Base-by-base conservation (phyloP, 345 rosid species). In the Barbarea vulgaris region DNA sequence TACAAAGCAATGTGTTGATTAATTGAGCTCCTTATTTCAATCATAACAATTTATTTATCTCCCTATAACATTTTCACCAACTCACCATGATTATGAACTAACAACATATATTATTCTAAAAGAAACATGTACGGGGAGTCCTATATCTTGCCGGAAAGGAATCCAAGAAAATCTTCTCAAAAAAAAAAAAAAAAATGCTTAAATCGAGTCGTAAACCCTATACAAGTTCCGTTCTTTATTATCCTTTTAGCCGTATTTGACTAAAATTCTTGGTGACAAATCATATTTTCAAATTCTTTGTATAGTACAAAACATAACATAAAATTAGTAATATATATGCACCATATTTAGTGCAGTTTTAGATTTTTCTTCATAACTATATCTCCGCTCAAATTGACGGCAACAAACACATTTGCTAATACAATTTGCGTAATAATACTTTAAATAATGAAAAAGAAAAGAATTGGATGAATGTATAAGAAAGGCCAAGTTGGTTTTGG, bases 401-500 rank as follows among this genome's bases (percentile, higher is more conserved):
- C 47, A 41, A 41, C 17, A 13, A 41, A 41, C 1, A 41, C 46
- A 41, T 13, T 41, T 5, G 47, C 47, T 41, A 14, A 41, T 6
- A 44, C 9, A n/a, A 39, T 44, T 44, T 44, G 46, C 46, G 6
- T 34, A 39, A 4, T 15, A 44, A 42, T 42, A 44, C 4, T 46
- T 21, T 0, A n/a, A 46, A 14, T n/a, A 7, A 44, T 6, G 9
- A 44, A 17, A 46, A 15, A 42, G 2, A n/a, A 44, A 15, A 44
- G 9, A 42, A 42, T 6, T 42, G 53, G 25, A 24, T 53, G 37
- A 37, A 12, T 39, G 60, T 36, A 12, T 11, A 28, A 15, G 12
- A 10, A 9, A 55, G 33, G 33, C 57, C 61, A 73, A 73, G 64
- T 62, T 44, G 77, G 72, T 44, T 53, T 27, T 21, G 52, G 75